A percentile compares a stretch with the other conserved stretches of the same genome.
Conservation (phyloP, 108 stramenopile genomes). For the Skeletonema tropicum region DNA sequence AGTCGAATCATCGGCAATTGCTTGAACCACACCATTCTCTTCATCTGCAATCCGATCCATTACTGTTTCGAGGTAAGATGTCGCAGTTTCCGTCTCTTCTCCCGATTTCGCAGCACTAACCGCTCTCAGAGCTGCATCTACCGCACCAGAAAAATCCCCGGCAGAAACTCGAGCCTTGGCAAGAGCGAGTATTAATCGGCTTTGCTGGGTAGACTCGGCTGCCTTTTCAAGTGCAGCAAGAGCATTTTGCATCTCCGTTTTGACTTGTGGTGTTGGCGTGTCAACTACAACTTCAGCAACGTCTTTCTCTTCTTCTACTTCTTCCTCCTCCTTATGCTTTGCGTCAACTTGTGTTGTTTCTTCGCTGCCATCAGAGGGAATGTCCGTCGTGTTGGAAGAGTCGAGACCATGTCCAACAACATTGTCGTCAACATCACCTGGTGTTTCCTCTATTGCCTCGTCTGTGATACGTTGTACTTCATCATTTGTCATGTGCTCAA, state of each 20-base stretch:
- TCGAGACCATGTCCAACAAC: conserved; percentile 3
- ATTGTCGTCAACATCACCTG: not conserved
- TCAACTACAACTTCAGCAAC: not conserved
- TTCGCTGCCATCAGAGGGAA: not conserved
- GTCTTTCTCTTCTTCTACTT: not conserved
- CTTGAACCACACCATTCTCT: not conserved
- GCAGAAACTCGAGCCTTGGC: conserved; percentile 42
- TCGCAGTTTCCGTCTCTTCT: conserved; percentile 34
- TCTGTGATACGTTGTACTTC: not conserved
- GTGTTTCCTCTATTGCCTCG: not conserved
- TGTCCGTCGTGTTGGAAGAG: too few species aligned
- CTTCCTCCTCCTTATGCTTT: not conserved
- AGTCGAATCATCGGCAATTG: not conserved
- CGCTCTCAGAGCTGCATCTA: conserved; percentile 41
- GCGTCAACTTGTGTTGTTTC: conserved; percentile 4
- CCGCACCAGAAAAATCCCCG: conserved; percentile 45
- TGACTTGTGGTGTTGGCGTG: not conserved
- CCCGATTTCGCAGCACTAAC: conserved; percentile 14
- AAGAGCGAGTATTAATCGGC: conserved; percentile 38
- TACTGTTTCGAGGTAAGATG: conserved; percentile 32
- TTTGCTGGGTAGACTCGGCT: conserved; percentile 21
- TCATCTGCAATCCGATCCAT: conserved; percentile 34
- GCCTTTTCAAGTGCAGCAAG: conserved; percentile 44
- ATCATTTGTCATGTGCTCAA: not conserved
- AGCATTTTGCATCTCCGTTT: conserved; percentile 36